Evolutionary conservation across 1,284 basidiomycete species (phyloP), one percentile per base, ranked within the genome.

Genomic region (Sphaerobolus stellatus): DNA sequence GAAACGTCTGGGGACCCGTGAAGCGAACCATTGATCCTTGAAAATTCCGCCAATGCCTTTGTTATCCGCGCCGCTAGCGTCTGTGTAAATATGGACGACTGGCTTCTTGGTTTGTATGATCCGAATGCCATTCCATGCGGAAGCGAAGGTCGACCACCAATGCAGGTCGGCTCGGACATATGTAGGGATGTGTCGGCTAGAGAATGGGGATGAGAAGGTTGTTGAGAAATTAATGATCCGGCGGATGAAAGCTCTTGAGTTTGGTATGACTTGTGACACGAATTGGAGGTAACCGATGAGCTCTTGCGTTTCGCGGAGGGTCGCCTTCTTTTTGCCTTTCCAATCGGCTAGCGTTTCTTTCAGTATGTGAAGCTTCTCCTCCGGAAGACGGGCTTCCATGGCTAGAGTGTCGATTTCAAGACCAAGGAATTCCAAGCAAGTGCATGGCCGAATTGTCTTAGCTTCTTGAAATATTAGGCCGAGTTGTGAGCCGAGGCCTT

Each of bases 341-440:
- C 59, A 25, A 13, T 62, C 56, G 53, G 14, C 7, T 28, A 40
- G 48, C 7, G 25, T 48, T 29, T 11, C 46, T 30, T 57, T 29
- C 13, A 58, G 52, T 20, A 58, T 48, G 5, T 16, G 31, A 18
- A 33, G 25, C 22, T 55, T 36, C 50, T 51, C 31, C 50, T 50
- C 47, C 30, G 67, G 65, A 1, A 72, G 61, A n/a, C 68, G 57
- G 18, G 67, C 69, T 47, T 71, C 68, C 68, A 72, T 72, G 0
- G 54, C 41, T 2, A 59, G 41, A 0, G 69, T 66, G 50, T 71
- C 68, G 6, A 71, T 61, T 29, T 66, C 63, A 3, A 73, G 29
- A 4, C 69, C 70, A 11, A 73, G 62, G 41, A 66, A 73, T 16
- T 70, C 66, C 4, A 71, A 36, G 9, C 31, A 40, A 0, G 59